Conservation (phyloP, 2,329 filamentous ascomycete genomes). For the Verticillium dahliae region DNA sequence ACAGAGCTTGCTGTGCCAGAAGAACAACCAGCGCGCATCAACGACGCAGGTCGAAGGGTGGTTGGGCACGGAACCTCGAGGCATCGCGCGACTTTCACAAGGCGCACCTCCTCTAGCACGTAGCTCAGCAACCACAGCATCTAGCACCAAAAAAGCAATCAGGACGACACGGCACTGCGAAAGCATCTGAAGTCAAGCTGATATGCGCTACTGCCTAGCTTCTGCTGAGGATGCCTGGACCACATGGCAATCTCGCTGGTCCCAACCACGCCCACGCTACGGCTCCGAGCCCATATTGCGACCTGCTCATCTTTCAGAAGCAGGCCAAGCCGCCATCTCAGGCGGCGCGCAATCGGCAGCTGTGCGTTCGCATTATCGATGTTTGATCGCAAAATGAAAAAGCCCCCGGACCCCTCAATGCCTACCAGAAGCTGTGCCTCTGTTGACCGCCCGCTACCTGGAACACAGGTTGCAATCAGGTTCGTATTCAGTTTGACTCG, state of each 20-base stretch:
- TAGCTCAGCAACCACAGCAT: no score
- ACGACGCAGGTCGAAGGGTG: no score
- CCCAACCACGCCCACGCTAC: background rate
- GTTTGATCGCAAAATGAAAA: background rate
- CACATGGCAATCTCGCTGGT: background rate
- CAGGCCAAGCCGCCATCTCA: background rate
- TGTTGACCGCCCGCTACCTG: background rate
- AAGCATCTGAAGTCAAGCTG: background rate
- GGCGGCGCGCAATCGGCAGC: background rate
- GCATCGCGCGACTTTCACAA: no score
- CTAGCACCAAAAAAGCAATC: background rate
- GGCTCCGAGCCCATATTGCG: background rate
- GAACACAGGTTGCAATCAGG: background rate
- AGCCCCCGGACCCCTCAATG: background rate
- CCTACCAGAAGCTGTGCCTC: background rate
- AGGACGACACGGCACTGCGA: background rate
- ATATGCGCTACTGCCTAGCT: background rate
- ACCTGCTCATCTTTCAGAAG: background rate
- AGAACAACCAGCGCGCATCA: no score
- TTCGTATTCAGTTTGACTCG: background rate
- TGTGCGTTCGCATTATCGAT: background rate
- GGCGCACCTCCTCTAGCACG: no score
- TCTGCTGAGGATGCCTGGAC: background rate
- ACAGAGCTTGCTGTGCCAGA: no score
- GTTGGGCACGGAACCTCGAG: no score